These are phyloP conservation scores for Blastobotrys apis DNA, from an alignment of 1,139 yeast species.

Conservation along the genomic window DNA sequence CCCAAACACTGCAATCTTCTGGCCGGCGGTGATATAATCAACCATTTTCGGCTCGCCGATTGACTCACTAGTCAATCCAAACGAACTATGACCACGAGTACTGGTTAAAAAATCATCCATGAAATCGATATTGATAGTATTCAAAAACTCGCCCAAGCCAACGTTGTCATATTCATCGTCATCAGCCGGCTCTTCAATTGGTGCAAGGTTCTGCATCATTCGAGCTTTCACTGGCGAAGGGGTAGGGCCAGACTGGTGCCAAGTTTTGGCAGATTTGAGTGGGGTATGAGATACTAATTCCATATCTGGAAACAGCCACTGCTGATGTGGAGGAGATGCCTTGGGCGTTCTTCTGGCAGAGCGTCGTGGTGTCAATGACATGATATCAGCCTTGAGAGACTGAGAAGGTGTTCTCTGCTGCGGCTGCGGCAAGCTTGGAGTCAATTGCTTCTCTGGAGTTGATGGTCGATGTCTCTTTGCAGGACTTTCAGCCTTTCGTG, in stretches of 20 bases:
- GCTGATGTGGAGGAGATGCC: constrained; percentile 7
- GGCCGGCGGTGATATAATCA: constrained; percentile 28
- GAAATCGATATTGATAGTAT: constrained; percentile 32
- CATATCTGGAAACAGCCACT: background rate
- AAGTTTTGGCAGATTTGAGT: constrained; percentile 10
- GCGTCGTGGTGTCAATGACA: constrained; percentile 13
- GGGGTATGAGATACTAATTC: constrained; percentile 15
- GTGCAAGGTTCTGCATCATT: constrained; percentile 4
- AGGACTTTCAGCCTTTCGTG: constrained; percentile 2
- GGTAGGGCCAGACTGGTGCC: constrained; percentile 7
- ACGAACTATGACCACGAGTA: constrained; percentile 29
- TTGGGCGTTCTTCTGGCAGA: constrained; percentile 8
- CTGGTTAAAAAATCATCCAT: constrained; percentile 33
- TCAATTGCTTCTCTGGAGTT: constrained; percentile 6
- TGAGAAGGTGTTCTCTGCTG: constrained; percentile 10
- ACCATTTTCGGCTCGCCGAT: constrained; percentile 23
- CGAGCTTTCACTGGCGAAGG: constrained; percentile 15
- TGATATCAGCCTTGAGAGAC: constrained; percentile 9
- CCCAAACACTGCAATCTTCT: constrained; percentile 32
- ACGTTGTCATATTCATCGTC: constrained; percentile 19
- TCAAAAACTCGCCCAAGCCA: constrained; percentile 30
- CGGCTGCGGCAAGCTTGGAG: constrained; percentile 2
- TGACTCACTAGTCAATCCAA: constrained; percentile 23
- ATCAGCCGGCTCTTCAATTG: constrained; percentile 9
- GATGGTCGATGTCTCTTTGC: constrained; percentile 5